phyloP scores from a whole-genome alignment of 2,329 filamentous ascomycete species.

The Fusarium abutilonis region DNA sequence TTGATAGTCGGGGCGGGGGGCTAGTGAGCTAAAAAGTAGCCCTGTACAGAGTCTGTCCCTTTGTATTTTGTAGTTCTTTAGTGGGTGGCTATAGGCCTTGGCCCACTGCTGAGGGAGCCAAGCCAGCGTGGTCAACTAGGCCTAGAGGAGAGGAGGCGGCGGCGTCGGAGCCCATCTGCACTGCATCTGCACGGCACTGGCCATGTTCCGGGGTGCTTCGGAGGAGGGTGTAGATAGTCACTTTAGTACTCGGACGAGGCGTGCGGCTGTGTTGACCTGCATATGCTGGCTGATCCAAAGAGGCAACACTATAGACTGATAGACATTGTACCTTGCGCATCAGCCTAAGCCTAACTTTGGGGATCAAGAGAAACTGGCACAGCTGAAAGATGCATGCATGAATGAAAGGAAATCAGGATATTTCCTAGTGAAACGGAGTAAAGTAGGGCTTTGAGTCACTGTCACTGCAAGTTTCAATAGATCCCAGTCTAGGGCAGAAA shows the following conservation, averaged over 20 bases:
- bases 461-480: neutral
- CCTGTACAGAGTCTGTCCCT: slow-evolving; percentile 24
- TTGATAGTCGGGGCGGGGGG: slow-evolving; percentile 4
- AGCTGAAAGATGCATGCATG: slow-evolving; percentile 24
- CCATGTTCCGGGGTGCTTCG: slow-evolving; percentile 32
- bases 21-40: slow-evolving; percentile 31
- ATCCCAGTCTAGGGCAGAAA: slow-evolving; percentile 25
- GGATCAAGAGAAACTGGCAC: neutral
- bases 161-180: slow-evolving; percentile 12
- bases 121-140: slow-evolving; percentile 18
- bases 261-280: slow-evolving; percentile 40
- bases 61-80: slow-evolving; percentile 26
- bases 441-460: slow-evolving; percentile 16
- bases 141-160: neutral
- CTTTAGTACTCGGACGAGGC: slow-evolving; percentile 31
- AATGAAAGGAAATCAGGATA: slow-evolving; percentile 1
- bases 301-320: slow-evolving; percentile 17
- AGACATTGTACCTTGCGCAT: slow-evolving; percentile 9
- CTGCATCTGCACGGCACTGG: slow-evolving; percentile 39
- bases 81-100: slow-evolving; percentile 33
- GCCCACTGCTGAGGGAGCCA: slow-evolving; percentile 43
- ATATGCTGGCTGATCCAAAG: slow-evolving; percentile 35
- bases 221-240: slow-evolving; percentile 17
- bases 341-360: neutral
- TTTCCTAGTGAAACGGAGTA: neutral